Evolutionary conservation across 495 filamentous ascomycete genomes (phyloP).

Genomic region (Xylona heveae): DNA sequence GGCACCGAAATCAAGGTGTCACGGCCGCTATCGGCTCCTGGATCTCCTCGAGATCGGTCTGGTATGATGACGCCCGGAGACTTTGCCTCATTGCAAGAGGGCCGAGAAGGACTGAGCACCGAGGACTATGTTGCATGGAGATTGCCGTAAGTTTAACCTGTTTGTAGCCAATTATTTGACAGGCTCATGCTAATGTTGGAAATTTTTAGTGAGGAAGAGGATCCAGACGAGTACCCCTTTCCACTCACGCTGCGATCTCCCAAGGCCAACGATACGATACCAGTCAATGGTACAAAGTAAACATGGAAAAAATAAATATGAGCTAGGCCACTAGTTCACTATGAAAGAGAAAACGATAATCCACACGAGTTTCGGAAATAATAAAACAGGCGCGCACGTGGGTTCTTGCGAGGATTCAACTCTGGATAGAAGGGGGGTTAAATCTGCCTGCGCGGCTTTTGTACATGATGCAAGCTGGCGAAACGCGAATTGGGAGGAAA

Average conservation of each 20-base stretch:
- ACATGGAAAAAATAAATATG: no score
- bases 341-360: no score
- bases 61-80: conserved; percentile 99
- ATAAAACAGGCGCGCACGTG: no score
- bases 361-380: no score
- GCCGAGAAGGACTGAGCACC: conserved; percentile 76
- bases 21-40: conserved; percentile 79
- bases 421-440: no score
- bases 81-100: conserved; percentile 89
- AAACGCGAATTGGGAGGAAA: no score
- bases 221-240: conserved; percentile 83
- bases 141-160: conserved; percentile 53
- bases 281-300: no score
- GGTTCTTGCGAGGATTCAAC: no score
- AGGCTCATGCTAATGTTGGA: conserved; percentile 9
- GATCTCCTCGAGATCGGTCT: conserved; percentile 70
- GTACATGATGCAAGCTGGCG: no score
- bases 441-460: no score
- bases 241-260: conserved; percentile 53
- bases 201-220: conserved; percentile 64
- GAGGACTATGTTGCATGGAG: conserved; percentile 98
- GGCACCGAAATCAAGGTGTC: conserved; percentile 83
- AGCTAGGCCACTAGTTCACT: no score
- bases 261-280: conserved; percentile 12
- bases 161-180: background rate